Evolutionary conservation across 1,284 basidiomycete genomes (phyloP).

Genomic region (Anthracocystis setariae): DNA sequence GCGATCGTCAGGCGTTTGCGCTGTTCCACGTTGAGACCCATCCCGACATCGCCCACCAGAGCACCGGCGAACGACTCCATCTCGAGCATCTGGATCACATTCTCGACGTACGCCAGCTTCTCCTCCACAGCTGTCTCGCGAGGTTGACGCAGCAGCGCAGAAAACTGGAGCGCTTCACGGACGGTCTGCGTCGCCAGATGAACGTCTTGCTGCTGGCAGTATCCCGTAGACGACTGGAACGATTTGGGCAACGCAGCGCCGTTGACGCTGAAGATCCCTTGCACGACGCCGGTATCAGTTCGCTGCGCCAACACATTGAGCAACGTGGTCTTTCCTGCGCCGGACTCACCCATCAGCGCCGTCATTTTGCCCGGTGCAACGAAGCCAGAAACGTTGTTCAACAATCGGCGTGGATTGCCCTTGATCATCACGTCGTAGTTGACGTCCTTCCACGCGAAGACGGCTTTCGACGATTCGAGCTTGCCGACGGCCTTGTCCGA

Average conservation of each 20-base stretch:
- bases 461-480: constrained; percentile 45
- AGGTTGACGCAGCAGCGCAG: constrained; percentile 55
- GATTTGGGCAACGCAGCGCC: constrained; percentile 46
- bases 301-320: constrained; percentile 61
- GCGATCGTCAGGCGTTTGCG: constrained; percentile 61
- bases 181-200: constrained; percentile 53
- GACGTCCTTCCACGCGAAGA: constrained; percentile 56
- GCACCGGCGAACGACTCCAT: constrained; percentile 59
- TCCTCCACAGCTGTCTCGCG: constrained; percentile 47
- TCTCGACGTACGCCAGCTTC: constrained; percentile 57
- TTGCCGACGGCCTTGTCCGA: constrained; percentile 23
- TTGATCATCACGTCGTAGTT: constrained; percentile 58
- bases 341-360: constrained; percentile 62
- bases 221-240: constrained; percentile 56
- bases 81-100: constrained; percentile 55
- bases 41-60: constrained; percentile 50
- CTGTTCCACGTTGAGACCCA: constrained; percentile 58
- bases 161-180: constrained; percentile 61
- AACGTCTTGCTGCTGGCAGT: constrained; percentile 61
- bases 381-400: constrained; percentile 69
- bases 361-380: constrained; percentile 58
- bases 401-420: constrained; percentile 50
- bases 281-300: constrained; percentile 47
- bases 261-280: constrained; percentile 47
- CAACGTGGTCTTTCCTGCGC: constrained; percentile 62